Conservation (phyloP, 805 yeast genomes). For the Saccharomycopsis olivae region DNA sequence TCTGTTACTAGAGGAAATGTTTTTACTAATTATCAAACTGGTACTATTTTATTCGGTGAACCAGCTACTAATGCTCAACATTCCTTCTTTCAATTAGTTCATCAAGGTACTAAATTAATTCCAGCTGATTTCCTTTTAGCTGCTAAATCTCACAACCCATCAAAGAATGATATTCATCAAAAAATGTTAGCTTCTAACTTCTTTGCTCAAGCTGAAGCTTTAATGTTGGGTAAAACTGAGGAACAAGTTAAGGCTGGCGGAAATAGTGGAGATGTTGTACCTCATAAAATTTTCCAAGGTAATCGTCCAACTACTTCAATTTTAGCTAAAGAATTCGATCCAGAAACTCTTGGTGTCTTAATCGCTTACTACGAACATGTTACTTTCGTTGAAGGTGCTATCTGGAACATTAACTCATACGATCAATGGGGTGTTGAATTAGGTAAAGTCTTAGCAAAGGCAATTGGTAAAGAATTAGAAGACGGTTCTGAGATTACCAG, state of each 20-base stretch:
- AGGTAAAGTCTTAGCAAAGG: conserved; percentile 96
- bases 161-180: conserved; percentile 89
- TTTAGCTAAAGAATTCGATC: conserved; percentile 90
- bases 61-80: conserved; percentile 99
- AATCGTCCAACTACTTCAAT: conserved; percentile 99
- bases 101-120: conserved; percentile 96
- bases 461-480: conserved; percentile 81
- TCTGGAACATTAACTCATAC: conserved; percentile 98
- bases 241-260: conserved; percentile 83
- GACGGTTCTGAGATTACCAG: conserved; percentile 40
- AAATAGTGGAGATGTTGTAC: conserved; percentile 73
- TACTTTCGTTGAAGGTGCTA: conserved; percentile 96
- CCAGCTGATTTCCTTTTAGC: conserved; percentile 96
- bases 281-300: conserved; percentile 95
- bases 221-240: conserved; percentile 90
- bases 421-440: conserved; percentile 99
- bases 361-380: conserved; percentile 97
- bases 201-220: conserved; percentile 97
- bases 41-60: conserved; percentile 93
- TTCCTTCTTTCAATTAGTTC: conserved; percentile 98
- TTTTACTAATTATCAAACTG: conserved; percentile 91
- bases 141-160: conserved; percentile 97
- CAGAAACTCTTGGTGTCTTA: conserved; percentile 90
- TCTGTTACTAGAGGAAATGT: conserved; percentile 88
- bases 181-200: conserved; percentile 97